Percentiles rank a stretch among this genome's conserved stretches.
Conservation (phyloP, 805 yeast genomes). For the Zygosaccharomyces rouxii region DNA sequence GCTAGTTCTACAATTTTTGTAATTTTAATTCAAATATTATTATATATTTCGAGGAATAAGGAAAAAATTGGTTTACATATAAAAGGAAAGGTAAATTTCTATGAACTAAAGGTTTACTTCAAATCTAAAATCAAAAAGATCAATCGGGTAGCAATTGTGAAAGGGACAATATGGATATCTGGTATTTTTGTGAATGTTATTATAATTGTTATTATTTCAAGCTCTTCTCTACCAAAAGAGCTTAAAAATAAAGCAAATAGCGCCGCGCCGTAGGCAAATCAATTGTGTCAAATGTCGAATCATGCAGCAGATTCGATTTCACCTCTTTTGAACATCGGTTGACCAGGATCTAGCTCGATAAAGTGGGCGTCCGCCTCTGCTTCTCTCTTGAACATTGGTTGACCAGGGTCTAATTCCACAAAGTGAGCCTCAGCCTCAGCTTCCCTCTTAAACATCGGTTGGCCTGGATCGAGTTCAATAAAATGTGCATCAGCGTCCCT, state of each 20-base stretch:
- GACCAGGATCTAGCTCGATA: slow-evolving; percentile 25
- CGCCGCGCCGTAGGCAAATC: not conserved
- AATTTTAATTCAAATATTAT: not conserved
- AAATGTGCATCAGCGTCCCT: slow-evolving; percentile 29
- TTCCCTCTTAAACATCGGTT: slow-evolving; percentile 32
- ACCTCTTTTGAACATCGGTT: slow-evolving; percentile 26
- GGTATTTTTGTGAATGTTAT: too few species aligned
- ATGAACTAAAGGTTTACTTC: not conserved
- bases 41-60: not conserved
- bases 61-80: not conserved
- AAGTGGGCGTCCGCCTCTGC: slow-evolving; percentile 25
- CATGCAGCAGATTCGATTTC: not conserved
- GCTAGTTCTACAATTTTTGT: not conserved
- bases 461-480: slow-evolving; percentile 24
- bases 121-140: not conserved
- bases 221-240: not conserved
- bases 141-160: not conserved
- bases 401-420: slow-evolving; percentile 23
- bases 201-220: not conserved
- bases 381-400: slow-evolving; percentile 28
- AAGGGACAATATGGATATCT: not conserved
- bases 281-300: not conserved
- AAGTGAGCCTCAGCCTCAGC: slow-evolving; percentile 28
- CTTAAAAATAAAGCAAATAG: not conserved
- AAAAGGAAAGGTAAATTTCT: not conserved